phyloP scores from a whole-genome alignment of 2,329 filamentous ascomycete species.

The Emergomyces pasteurianus region DNA sequence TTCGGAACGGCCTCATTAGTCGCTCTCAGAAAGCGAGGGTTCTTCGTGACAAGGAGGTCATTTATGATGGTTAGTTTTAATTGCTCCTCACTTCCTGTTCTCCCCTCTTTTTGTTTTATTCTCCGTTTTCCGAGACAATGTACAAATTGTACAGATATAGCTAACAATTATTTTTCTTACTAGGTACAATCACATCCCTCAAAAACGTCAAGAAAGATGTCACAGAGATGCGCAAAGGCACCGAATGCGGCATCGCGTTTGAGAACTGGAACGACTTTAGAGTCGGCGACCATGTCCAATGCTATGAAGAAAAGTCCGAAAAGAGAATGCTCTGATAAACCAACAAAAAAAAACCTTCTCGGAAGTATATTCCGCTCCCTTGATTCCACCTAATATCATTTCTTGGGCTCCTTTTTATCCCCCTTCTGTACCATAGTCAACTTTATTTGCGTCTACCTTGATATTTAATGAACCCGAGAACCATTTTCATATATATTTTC shows the following conservation, averaged over 20 bases:
- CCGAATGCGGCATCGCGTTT: slow-evolving; percentile 87
- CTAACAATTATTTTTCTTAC: slow-evolving; percentile 4
- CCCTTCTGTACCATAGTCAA: neutral
- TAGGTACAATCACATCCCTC: slow-evolving; percentile 67
- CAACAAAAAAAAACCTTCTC: neutral
- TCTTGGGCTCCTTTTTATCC: slow-evolving; percentile 1
- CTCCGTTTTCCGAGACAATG: neutral
- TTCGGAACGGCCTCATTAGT: slow-evolving; percentile 66
- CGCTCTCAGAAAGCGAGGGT: slow-evolving; percentile 57
- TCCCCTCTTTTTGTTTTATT: neutral
- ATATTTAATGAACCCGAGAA: neutral
- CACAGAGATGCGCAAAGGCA: slow-evolving; percentile 75
- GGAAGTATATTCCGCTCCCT: neutral
- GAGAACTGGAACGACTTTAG: slow-evolving; percentile 66
- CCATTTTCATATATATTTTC: too few species aligned
- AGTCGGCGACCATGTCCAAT: slow-evolving; percentile 75
- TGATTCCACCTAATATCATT: neutral
- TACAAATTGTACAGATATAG: neutral
- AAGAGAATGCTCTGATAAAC: slow-evolving; percentile 42
- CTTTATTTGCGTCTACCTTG: neutral
- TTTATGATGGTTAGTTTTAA: slow-evolving; percentile 65
- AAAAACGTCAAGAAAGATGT: slow-evolving; percentile 92
- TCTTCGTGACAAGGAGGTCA: slow-evolving; percentile 52
- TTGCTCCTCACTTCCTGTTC: neutral
- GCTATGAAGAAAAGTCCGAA: slow-evolving; percentile 67